Conservation (phyloP, 768 basidiomycete genomes). For the Mycena haematopus region DNA sequence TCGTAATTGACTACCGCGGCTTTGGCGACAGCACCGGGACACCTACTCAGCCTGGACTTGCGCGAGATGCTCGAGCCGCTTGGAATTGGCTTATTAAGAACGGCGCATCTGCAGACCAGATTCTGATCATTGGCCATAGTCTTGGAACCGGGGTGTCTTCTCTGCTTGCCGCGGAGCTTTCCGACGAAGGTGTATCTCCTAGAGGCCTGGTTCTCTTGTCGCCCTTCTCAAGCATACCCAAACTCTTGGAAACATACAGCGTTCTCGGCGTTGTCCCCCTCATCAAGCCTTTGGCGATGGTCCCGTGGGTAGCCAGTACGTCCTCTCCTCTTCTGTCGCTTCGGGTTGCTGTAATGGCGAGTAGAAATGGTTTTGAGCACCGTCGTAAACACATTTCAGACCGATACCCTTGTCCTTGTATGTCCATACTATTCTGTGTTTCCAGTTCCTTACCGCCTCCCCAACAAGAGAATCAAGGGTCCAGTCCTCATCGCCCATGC, state of each 20-base stretch:
- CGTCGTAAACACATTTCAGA: slow-evolving; percentile 65
- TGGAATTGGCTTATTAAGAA: slow-evolving; percentile 67
- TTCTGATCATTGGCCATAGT: slow-evolving; percentile 76
- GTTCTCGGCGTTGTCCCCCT: slow-evolving; percentile 73
- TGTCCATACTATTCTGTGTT: slow-evolving; percentile 29
- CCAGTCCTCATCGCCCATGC: slow-evolving; percentile 80
- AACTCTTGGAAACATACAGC: slow-evolving; percentile 70
- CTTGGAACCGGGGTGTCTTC: slow-evolving; percentile 75
- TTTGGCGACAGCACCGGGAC: slow-evolving; percentile 85
- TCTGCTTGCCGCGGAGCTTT: slow-evolving; percentile 53
- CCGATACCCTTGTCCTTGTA: slow-evolving; percentile 66
- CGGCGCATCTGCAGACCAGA: slow-evolving; percentile 54
- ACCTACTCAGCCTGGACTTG: slow-evolving; percentile 79
- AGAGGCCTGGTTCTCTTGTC: slow-evolving; percentile 58
- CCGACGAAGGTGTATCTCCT: slow-evolving; percentile 47
- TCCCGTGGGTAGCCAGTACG: slow-evolving; percentile 71
- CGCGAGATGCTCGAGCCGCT: slow-evolving; percentile 74
- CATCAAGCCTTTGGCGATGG: slow-evolving; percentile 67
- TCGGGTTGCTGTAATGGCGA: slow-evolving; percentile 1
- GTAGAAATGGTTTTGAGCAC: slow-evolving; percentile 62
- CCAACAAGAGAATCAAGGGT: slow-evolving; percentile 64
- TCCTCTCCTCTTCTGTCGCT: slow-evolving; percentile 23
- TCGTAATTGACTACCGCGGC: slow-evolving; percentile 91
- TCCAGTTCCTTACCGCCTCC: slow-evolving; percentile 2
- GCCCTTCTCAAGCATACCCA: slow-evolving; percentile 66